phyloP scores from a whole-genome alignment of 2,329 filamentous ascomycete genomes.

The Cercospora brassicicola region DNA sequence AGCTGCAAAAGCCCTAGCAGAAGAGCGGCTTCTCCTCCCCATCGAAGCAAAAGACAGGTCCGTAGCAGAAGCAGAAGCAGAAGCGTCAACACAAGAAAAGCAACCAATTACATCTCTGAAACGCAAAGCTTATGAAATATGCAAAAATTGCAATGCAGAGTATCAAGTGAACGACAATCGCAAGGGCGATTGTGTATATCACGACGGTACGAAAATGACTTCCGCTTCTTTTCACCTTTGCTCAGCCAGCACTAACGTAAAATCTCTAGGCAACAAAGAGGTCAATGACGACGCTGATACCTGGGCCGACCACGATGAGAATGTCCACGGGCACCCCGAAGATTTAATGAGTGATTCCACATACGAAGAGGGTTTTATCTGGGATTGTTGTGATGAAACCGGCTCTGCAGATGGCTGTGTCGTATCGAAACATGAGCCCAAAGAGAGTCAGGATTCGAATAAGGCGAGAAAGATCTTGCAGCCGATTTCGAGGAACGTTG shows the following conservation, averaged over 20 bases:
- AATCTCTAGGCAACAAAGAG: too few species aligned
- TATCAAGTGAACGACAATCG: background rate
- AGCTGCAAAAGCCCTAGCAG: background rate
- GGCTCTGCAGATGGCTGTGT: conserved; percentile 1
- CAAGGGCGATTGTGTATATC: conserved; percentile 9
- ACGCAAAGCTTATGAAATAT: conserved; percentile 13
- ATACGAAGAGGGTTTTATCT: too few species aligned
- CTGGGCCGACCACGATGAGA: too few species aligned
- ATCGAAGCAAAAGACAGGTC: background rate
- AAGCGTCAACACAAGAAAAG: background rate
- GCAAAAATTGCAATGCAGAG: conserved; percentile 11
- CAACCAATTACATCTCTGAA: background rate
- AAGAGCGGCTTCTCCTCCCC: background rate
- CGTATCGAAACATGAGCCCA: background rate
- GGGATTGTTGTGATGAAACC: background rate
- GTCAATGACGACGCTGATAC: too few species aligned
- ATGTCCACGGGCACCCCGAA: too few species aligned
- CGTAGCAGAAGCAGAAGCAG: background rate
- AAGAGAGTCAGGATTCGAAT: background rate
- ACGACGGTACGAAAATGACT: background rate
- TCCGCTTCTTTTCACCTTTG: too few species aligned
- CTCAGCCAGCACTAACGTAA: too few species aligned
- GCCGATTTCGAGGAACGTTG: background rate
- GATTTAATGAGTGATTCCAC: too few species aligned
- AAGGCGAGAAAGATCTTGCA: background rate